These are phyloP conservation scores for Gossypium lobatum DNA, from an alignment of 441 rosid genomes.

Conservation along the genomic window DNA sequence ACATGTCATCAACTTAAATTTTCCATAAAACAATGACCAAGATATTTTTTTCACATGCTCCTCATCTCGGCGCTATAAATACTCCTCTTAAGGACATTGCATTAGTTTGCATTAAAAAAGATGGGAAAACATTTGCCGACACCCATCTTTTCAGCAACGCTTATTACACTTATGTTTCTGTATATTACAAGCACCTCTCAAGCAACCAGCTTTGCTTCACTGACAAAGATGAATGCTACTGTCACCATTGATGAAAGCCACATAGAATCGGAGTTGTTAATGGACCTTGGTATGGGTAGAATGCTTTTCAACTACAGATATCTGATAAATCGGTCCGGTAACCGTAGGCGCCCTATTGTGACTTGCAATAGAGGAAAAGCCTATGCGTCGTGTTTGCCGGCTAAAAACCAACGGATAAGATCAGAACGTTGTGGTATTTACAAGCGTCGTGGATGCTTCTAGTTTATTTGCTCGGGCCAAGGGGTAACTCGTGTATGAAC, in stretches of 20 bases:
- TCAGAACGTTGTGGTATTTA: not conserved
- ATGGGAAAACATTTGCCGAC: not conserved
- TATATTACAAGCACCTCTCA: not conserved
- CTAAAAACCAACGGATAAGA: not conserved
- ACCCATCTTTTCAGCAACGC: not conserved
- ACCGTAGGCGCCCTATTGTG: not conserved
- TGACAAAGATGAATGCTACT: not conserved
- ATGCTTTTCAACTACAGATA: not conserved
- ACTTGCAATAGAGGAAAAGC: constrained; percentile 4
- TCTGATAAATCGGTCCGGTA: not conserved
- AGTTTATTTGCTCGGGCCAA: not conserved
- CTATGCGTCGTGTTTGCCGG: not conserved
- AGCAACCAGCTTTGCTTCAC: not conserved
- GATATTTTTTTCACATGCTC: not conserved
- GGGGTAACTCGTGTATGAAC: not conserved
- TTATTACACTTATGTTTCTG: not conserved
- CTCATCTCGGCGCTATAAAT: not conserved
- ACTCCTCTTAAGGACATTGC: not conserved
- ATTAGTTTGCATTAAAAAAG: not conserved
- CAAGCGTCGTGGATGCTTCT: constrained; percentile 4
- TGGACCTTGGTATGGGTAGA: not conserved
- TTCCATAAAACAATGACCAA: not conserved
- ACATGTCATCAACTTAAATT: not conserved
- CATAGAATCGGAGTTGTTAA: constrained; percentile 1
- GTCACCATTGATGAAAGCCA: not conserved